A percentile compares a stretch with the other conserved stretches of the same genome.
These are phyloP conservation scores for Sporothrix luriei DNA, from an alignment of 2,329 filamentous ascomycete genomes.

Conservation along the genomic window DNA sequence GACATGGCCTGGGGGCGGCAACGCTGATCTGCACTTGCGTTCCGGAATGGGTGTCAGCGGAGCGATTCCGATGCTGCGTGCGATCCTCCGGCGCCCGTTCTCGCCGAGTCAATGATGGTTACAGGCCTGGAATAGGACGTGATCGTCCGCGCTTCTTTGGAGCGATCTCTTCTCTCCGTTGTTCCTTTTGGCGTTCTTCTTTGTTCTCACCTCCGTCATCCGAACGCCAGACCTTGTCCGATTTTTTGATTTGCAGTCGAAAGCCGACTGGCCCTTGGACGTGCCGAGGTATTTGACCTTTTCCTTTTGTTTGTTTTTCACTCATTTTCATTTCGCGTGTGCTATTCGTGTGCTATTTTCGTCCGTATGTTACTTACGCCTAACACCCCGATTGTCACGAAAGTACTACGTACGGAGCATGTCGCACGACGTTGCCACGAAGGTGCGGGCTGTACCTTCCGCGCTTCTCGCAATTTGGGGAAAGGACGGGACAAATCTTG, in stretches of 20 bases:
- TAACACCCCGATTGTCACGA: background rate
- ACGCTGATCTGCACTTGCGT: background rate
- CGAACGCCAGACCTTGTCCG: background rate
- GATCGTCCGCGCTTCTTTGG: background rate
- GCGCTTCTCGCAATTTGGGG: constrained; percentile 13
- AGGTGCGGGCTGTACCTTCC: background rate
- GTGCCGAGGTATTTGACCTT: background rate
- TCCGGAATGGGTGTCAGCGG: background rate
- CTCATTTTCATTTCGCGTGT: background rate
- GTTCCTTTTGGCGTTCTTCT: background rate
- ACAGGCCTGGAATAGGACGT: background rate
- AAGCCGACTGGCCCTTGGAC: background rate
- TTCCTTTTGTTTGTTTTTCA: too few species aligned
- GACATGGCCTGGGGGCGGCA: background rate
- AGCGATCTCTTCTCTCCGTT: background rate
- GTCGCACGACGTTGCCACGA: background rate
- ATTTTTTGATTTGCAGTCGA: too few species aligned
- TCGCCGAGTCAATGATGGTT: background rate
- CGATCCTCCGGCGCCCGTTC: background rate
- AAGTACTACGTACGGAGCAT: background rate
- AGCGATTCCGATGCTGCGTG: background rate
- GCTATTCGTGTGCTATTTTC: background rate
- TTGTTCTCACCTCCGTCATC: background rate
- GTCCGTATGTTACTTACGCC: background rate
- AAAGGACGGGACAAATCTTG: background rate